phyloP scores from a whole-genome alignment of 2,329 filamentous ascomycete species.

The Alternaria sp. region DNA sequence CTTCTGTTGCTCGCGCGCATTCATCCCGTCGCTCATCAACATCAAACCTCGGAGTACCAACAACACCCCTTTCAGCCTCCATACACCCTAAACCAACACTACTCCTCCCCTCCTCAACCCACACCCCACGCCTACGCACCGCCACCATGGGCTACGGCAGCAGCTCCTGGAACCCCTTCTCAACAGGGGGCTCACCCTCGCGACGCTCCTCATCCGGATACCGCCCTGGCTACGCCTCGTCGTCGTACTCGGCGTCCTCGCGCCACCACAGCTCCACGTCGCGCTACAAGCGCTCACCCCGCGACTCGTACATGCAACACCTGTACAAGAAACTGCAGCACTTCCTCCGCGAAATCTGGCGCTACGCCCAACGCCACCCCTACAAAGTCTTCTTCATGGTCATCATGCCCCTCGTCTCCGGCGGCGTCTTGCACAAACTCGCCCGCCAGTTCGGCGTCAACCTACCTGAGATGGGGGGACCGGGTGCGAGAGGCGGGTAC shows the following conservation, averaged over 20 bases:
- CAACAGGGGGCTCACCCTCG: constrained; percentile 23
- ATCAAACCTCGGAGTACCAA: background rate
- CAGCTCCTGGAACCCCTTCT: constrained; percentile 41
- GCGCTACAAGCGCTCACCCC: constrained; percentile 79
- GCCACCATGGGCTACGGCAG: constrained; percentile 37
- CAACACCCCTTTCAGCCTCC: constrained; percentile 8
- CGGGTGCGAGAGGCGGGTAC: constrained; percentile 30
- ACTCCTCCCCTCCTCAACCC: constrained; percentile 3
- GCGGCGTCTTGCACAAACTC: constrained; percentile 79
- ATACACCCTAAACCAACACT: constrained; percentile 18
- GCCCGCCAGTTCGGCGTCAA: constrained; percentile 80
- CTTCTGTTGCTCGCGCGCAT: constrained; percentile 15
- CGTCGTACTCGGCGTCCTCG: constrained; percentile 35
- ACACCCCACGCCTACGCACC: background rate
- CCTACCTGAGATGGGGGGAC: constrained; percentile 63
- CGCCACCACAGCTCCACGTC: constrained; percentile 63
- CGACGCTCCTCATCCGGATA: constrained; percentile 31
- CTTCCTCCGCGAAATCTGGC: constrained; percentile 80
- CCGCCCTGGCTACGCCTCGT: constrained; percentile 39
- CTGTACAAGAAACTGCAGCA: constrained; percentile 77
- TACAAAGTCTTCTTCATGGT: constrained; percentile 90
- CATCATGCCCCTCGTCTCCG: constrained; percentile 84
- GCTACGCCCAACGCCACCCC: constrained; percentile 81
- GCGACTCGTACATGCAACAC: constrained; percentile 76
- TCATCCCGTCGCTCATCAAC: constrained; percentile 2